These are phyloP conservation scores for Ilyonectria sp. DNA, from an alignment of 2,329 filamentous ascomycete species.

Conservation along the genomic window DNA sequence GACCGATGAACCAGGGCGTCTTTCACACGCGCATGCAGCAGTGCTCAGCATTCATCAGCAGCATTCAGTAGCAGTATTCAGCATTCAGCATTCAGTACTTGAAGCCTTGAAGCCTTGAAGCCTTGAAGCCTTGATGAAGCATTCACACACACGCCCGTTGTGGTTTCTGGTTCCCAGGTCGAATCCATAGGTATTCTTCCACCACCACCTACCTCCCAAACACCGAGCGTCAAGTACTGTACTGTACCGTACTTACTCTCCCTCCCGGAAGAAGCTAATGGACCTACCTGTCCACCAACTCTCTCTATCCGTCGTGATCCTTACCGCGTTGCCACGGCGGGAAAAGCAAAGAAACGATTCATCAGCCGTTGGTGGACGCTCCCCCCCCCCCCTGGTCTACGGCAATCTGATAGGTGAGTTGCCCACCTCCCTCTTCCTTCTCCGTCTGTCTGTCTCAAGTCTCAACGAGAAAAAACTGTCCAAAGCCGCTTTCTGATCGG, in stretches of 20 bases:
- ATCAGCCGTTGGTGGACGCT: constrained; percentile 39
- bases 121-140: too few species aligned
- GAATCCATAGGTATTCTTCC: too few species aligned
- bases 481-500: constrained; percentile 38
- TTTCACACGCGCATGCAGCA: constrained; percentile 33
- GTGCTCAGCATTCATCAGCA: too few species aligned
- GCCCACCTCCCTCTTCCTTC: constrained; percentile 5
- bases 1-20: constrained; percentile 34
- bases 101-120: not conserved
- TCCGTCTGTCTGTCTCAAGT: constrained; percentile 7
- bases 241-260: too few species aligned
- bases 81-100: not conserved
- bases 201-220: too few species aligned
- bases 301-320: constrained; percentile 39
- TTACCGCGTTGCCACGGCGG: constrained; percentile 39
- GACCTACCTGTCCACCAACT: constrained; percentile 37
- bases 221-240: too few species aligned
- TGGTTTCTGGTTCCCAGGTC: too few species aligned
- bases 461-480: constrained; percentile 17
- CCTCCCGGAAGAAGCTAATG: too few species aligned
- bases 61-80: too few species aligned
- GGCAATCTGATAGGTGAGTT: constrained; percentile 42
- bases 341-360: constrained; percentile 43
- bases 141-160: too few species aligned
- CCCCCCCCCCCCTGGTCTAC: constrained; percentile 33